These are phyloP conservation scores for Entonaema liquescens DNA, from an alignment of 495 filamentous ascomycete species.

Conservation along the genomic window DNA sequence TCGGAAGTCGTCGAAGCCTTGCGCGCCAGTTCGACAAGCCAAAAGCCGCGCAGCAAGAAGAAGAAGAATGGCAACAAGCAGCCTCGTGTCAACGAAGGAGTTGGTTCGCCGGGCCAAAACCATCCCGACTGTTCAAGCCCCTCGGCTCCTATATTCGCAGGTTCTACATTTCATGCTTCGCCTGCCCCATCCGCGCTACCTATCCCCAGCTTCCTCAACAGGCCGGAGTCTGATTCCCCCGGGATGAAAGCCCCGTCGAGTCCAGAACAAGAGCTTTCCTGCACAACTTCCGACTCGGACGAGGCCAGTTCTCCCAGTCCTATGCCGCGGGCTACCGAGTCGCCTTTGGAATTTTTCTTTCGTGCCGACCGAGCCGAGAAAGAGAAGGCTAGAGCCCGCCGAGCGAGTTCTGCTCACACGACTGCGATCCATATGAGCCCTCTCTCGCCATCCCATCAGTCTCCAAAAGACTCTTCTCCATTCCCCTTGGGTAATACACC, in stretches of 20 bases:
- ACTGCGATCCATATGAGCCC: constrained; percentile 41
- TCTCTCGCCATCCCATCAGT: constrained; percentile 45
- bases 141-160: constrained; percentile 79
- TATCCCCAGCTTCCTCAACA: constrained; percentile 91
- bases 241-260: constrained; percentile 45
- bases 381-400: constrained; percentile 69
- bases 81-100: constrained; percentile 41
- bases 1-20: background rate
- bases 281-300: constrained; percentile 53
- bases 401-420: constrained; percentile 55
- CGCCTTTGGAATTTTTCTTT: constrained; percentile 89
- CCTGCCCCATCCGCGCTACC: constrained; percentile 93
- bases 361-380: constrained; percentile 82
- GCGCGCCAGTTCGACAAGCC: constrained; percentile 46
- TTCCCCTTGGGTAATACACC: constrained; percentile 42
- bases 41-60: constrained; percentile 45
- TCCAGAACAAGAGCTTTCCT: constrained; percentile 48
- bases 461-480: constrained; percentile 49
- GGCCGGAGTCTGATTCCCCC: constrained; percentile 73
- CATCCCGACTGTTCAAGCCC: constrained; percentile 51
- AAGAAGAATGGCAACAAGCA: constrained; percentile 36
- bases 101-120: constrained; percentile 48
- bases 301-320: constrained; percentile 52
- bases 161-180: constrained; percentile 94
- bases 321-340: constrained; percentile 61